These are phyloP conservation scores for Thuja plicata DNA, from an alignment of 83 land plant species.

Conservation along the genomic window DNA sequence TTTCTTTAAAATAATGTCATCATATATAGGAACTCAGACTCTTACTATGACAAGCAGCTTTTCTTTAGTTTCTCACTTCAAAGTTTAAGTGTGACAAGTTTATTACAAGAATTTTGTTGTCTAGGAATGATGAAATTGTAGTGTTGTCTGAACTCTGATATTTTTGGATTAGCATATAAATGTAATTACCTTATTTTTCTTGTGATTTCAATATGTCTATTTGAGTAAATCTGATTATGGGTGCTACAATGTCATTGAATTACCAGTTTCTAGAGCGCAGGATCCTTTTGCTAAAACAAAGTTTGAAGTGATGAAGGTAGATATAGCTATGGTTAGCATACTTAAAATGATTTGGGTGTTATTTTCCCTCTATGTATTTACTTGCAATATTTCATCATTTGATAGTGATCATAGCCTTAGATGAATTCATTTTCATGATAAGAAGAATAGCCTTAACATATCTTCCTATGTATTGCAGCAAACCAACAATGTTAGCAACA, in stretches of 20 bases:
- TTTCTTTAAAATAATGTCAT: not conserved
- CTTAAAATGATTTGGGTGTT: not conserved
- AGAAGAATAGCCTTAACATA: not conserved
- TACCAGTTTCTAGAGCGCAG: constrained; percentile 79
- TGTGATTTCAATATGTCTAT: constrained; percentile 61
- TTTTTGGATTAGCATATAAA: not conserved
- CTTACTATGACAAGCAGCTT: not conserved
- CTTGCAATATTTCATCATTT: not conserved
- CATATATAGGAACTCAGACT: not conserved
- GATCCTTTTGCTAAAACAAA: constrained; percentile 77
- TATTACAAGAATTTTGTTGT: not conserved
- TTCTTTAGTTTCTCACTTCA: not conserved
- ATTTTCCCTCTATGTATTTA: not conserved
- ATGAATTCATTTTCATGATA: not conserved
- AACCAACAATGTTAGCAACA: no score
- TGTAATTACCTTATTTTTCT: constrained; percentile 10
- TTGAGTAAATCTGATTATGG: constrained; percentile 79
- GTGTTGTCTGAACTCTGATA: not conserved
- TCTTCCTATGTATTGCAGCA: no score
- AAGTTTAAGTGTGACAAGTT: not conserved
- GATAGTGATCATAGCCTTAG: not conserved
- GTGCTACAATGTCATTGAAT: constrained; percentile 65
- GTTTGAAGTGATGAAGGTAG: constrained; percentile 72
- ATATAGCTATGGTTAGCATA: not conserved
- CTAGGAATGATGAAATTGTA: not conserved